These are phyloP conservation scores for Podosphaera leucotricha DNA, from an alignment of 2,329 filamentous ascomycete species.

Conservation along the genomic window DNA sequence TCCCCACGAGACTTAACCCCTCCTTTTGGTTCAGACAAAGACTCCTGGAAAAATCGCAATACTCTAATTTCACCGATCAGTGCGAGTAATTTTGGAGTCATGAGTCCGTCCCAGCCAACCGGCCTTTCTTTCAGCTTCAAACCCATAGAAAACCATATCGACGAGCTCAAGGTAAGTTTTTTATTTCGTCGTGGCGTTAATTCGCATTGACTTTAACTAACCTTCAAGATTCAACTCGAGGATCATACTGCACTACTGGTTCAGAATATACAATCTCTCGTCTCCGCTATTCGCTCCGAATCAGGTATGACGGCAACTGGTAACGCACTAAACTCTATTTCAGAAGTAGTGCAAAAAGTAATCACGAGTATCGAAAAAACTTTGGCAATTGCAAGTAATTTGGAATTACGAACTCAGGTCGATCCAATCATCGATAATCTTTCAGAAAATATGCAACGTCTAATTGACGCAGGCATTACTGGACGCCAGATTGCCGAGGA, in stretches of 20 bases:
- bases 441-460: constrained; percentile 35
- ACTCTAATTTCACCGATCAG: constrained; percentile 1
- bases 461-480: constrained; percentile 38
- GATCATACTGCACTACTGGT: constrained; percentile 62
- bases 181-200: background rate
- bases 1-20: constrained; percentile 28
- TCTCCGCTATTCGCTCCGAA: constrained; percentile 44
- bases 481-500: constrained; percentile 34
- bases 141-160: constrained; percentile 24
- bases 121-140: constrained; percentile 20
- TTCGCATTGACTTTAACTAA: constrained; percentile 6
- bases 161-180: constrained; percentile 33
- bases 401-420: constrained; percentile 25
- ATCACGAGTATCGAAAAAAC: constrained; percentile 38
- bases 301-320: constrained; percentile 39
- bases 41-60: constrained; percentile 8
- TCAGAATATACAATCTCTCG: constrained; percentile 60
- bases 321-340: constrained; percentile 47
- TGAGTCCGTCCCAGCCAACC: constrained; percentile 12
- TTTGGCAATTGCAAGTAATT: constrained; percentile 25
- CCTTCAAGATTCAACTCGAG: constrained; percentile 45
- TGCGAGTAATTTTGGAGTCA: constrained; percentile 13
- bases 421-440: constrained; percentile 31
- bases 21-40: constrained; percentile 15
- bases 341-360: constrained; percentile 45